Evolutionary conservation across 345 rosid genomes (phyloP).

Genomic region (Arabis hirsuta): DNA sequence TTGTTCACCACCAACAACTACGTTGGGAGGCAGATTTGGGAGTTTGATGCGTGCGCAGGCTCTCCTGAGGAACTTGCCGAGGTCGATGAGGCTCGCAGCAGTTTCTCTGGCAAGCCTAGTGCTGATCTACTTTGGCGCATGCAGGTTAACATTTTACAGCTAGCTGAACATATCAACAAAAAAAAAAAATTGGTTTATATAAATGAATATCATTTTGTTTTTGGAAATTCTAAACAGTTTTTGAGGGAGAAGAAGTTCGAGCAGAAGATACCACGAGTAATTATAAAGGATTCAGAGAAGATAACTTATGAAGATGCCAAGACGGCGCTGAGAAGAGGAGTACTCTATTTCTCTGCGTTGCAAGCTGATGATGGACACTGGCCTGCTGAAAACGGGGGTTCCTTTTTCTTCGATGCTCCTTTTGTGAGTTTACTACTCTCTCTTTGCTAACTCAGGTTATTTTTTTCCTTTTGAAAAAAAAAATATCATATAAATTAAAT

Average conservation of each 20-base stretch:
- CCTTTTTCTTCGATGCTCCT: conserved; percentile 53
- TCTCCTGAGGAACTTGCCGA: conserved; percentile 41
- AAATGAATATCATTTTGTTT: too few species aligned
- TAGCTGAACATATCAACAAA: too few species aligned
- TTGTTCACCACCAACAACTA: conserved; percentile 45
- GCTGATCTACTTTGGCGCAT: conserved; percentile 8
- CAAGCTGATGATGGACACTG: conserved; percentile 59
- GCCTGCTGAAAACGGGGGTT: conserved; percentile 56
- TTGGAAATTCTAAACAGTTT: conserved; percentile 36
- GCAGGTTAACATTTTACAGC: neutral
- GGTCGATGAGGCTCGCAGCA: conserved; percentile 45
- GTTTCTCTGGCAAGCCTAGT: conserved; percentile 1
- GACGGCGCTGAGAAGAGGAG: conserved; percentile 41
- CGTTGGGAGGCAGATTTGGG: conserved; percentile 25
- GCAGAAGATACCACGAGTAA: conserved; percentile 48
- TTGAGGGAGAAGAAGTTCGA: conserved; percentile 53
- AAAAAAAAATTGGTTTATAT: too few species aligned
- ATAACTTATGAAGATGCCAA: conserved; percentile 48
- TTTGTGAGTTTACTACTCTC: conserved; percentile 29
- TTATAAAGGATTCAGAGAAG: conserved; percentile 47
- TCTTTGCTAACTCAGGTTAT: too few species aligned
- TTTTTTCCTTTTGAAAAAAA: too few species aligned
- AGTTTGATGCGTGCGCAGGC: conserved; percentile 41
- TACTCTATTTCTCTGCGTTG: conserved; percentile 49
- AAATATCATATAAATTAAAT: too few species aligned